Conservation (phyloP, 2,329 filamentous ascomycete genomes). For the Celoporthe dispersa region DNA sequence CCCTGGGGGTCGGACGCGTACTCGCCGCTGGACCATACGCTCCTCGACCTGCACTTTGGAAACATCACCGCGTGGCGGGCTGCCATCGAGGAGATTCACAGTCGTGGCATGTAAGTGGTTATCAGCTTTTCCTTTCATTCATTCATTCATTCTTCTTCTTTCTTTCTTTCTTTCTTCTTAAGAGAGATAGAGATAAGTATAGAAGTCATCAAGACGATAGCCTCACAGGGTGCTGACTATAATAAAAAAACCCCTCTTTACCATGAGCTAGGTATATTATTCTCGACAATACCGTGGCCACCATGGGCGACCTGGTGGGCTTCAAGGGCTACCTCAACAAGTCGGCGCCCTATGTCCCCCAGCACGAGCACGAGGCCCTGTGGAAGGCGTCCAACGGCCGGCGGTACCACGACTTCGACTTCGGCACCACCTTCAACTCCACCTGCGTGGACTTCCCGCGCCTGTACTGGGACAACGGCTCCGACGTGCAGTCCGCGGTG, state of each 20-base stretch:
- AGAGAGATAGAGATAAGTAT: no score
- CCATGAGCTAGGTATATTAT: constrained; percentile 38
- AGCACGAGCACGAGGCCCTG: constrained; percentile 56
- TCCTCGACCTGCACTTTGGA: constrained; percentile 67
- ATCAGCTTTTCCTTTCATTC: no score
- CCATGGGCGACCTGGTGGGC: constrained; percentile 62
- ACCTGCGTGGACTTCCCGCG: constrained; percentile 58
- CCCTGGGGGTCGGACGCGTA: constrained; percentile 68
- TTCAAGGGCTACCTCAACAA: constrained; percentile 64
- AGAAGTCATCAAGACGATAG: no score
- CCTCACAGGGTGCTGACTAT: neutral
- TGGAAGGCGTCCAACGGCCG: constrained; percentile 54
- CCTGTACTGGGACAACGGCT: constrained; percentile 64
- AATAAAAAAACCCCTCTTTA: no score
- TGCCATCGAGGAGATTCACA: constrained; percentile 63
- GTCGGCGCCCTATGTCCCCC: constrained; percentile 56
- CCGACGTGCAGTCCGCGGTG: constrained; percentile 51
- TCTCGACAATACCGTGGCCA: constrained; percentile 68
- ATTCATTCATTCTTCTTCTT: no score
- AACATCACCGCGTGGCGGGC: constrained; percentile 61
- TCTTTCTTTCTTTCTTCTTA: no score
- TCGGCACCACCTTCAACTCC: constrained; percentile 56
- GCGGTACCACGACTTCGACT: constrained; percentile 60
- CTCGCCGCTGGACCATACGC: constrained; percentile 61
- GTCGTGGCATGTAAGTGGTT: constrained; percentile 63